Evolutionary conservation across 176 grass and related monocot genomes (phyloP).

Genomic region (Guadua angustifolia): DNA sequence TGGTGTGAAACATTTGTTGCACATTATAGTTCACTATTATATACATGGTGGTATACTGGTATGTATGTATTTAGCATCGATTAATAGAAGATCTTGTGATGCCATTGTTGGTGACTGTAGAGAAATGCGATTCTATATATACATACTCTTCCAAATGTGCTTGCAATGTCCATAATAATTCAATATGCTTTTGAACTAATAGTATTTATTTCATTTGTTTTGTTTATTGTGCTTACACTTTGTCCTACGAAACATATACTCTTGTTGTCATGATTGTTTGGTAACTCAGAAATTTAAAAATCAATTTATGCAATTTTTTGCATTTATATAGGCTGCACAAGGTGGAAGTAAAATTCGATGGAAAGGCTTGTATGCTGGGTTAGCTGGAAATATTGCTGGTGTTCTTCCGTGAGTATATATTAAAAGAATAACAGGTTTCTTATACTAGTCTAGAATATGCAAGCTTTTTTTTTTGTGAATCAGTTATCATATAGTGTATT

Average conservation of each 20-base stretch:
- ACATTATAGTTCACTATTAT: neutral
- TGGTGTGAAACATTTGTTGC: too few species aligned
- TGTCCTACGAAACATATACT: too few species aligned
- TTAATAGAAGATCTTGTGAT: neutral
- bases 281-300: neutral
- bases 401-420: slow-evolving; percentile 36
- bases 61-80: neutral
- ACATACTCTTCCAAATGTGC: neutral
- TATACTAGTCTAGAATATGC: neutral
- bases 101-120: neutral
- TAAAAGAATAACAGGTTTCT: neutral
- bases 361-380: slow-evolving; percentile 45
- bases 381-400: slow-evolving; percentile 47
- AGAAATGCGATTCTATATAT: neutral
- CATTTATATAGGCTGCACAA: slow-evolving; percentile 28
- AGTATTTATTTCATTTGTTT: neutral
- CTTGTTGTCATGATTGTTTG: neutral
- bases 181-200: neutral
- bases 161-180: neutral
- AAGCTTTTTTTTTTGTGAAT: neutral
- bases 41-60: neutral
- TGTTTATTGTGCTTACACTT: neutral
- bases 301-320: neutral
- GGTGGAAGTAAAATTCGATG: slow-evolving; percentile 41
- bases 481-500: neutral